These are phyloP conservation scores for Dothideomycetes sp. DNA, from an alignment of 2,329 filamentous ascomycete genomes.

Conservation along the genomic window DNA sequence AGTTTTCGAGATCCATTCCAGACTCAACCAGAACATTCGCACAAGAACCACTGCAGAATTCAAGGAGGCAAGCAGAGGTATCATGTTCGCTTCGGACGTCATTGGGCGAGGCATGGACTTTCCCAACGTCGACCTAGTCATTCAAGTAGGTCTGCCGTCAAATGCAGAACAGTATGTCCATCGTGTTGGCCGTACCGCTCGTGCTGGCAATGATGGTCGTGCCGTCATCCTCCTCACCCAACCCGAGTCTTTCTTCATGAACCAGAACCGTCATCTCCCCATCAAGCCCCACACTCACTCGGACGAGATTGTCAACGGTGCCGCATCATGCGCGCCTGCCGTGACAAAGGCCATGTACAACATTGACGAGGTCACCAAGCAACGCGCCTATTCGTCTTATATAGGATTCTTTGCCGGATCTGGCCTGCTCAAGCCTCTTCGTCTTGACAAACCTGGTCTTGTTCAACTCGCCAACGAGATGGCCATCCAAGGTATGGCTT, in stretches of 20 bases:
- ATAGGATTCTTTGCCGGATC: constrained; percentile 31
- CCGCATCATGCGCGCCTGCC: constrained; percentile 20
- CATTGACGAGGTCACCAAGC: constrained; percentile 29
- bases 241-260: constrained; percentile 41
- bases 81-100: constrained; percentile 53
- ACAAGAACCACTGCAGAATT: constrained; percentile 34
- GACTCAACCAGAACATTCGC: constrained; percentile 29
- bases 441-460: constrained; percentile 25
- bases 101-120: constrained; percentile 96
- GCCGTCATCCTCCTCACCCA: constrained; percentile 43
- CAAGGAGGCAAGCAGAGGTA: constrained; percentile 33
- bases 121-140: constrained; percentile 84
- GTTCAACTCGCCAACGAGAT: constrained; percentile 34
- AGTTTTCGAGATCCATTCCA: constrained; percentile 32
- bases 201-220: constrained; percentile 63
- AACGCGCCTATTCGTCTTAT: constrained; percentile 35
- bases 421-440: constrained; percentile 25
- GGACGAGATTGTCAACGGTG: constrained; percentile 26
- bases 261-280: constrained; percentile 36
- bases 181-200: constrained; percentile 83
- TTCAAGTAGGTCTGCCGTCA: constrained; percentile 56
- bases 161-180: constrained; percentile 65
- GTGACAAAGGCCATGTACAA: constrained; percentile 21
- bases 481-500: constrained; percentile 28
- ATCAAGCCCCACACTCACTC: constrained; percentile 41